Base-by-base conservation (phyloP, 139 green algal species). In the Pseudopediastrum boryanum region DNA sequence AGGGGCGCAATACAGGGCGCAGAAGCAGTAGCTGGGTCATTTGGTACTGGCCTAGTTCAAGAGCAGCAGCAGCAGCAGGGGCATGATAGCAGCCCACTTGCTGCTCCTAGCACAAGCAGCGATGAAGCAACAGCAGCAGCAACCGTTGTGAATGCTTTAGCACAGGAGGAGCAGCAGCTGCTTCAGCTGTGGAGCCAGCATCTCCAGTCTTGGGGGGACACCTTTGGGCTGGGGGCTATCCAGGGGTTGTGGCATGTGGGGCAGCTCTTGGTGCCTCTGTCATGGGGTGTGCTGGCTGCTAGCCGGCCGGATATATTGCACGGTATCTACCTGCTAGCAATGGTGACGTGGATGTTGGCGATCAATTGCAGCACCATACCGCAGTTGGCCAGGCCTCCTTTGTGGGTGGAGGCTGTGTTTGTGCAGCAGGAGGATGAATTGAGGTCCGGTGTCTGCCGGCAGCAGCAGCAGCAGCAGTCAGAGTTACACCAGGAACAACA, bases 251-350 rank as follows among this genome's bases (percentile, higher is more conserved):
- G 72, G 72, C 72, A 71, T 23, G 3, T 62, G 10, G 72, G 72
- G 1, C 29, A 59, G 3, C 12, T 79, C 2, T 19, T 29, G 2
- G 58, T 79, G 16, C 72, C 72, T 12, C 58, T 71, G 41, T 36
- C 58, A 27, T 79, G 56, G 35, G 72, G 41, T 10, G 72, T 59
- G 29, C 44, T 79, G 4, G 72, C 72, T 6, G 72, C 58, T 19
- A 71, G 54, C 13, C 56, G 21, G 27, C 58, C 72, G 25, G 72
- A 79, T 46, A 41, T 79, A 29, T 48, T 79, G 31, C 72, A 79
- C 21, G 43, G 54, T 5, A 59, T 69, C 10, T 79, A 79, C 72
- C 56, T 79, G 6, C 25, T 79, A 9, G 39, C 41, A 3, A 79
- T 71, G 56, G 27, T 71, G 54, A 1, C 43, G 10, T 33, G 12